phyloP scores from a whole-genome alignment of 345 rosid genomes.

The Clausena lansium region DNA sequence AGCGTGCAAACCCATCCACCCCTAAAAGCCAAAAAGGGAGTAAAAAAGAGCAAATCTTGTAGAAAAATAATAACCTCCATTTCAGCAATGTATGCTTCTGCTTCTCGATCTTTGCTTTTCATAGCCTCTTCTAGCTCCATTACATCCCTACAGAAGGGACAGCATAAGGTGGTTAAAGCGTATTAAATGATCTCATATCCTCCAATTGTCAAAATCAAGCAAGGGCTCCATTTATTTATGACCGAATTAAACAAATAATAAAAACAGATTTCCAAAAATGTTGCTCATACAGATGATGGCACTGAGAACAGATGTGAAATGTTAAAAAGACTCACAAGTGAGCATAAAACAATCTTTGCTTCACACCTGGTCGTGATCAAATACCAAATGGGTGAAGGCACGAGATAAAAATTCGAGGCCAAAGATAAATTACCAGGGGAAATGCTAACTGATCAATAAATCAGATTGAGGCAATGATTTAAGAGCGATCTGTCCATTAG shows the following conservation, averaged over 20 bases:
- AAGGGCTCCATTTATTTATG: neutral
- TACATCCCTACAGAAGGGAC: conserved; percentile 54
- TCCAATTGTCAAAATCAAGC: neutral
- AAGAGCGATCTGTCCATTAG: neutral
- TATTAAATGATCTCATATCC: neutral
- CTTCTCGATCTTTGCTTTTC: conserved; percentile 75
- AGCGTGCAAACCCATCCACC: neutral
- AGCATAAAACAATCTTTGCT: neutral
- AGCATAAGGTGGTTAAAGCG: neutral
- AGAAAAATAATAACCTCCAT: conserved; percentile 59
- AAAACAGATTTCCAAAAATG: neutral
- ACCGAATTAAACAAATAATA: neutral
- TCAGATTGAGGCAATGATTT: neutral
- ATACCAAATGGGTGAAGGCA: neutral
- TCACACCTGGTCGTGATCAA: neutral
- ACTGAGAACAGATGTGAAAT: neutral
- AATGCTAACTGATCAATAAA: neutral
- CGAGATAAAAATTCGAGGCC: neutral
- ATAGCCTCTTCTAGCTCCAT: conserved; percentile 78
- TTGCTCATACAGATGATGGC: neutral
- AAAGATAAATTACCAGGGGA: neutral
- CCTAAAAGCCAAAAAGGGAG: conserved; percentile 1
- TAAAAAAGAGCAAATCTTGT: neutral
- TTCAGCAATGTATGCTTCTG: conserved; percentile 85
- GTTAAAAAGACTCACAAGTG: neutral